phyloP scores from a whole-genome alignment of 2,329 filamentous ascomycete genomes.

The Fonsecaea pugnacius region DNA sequence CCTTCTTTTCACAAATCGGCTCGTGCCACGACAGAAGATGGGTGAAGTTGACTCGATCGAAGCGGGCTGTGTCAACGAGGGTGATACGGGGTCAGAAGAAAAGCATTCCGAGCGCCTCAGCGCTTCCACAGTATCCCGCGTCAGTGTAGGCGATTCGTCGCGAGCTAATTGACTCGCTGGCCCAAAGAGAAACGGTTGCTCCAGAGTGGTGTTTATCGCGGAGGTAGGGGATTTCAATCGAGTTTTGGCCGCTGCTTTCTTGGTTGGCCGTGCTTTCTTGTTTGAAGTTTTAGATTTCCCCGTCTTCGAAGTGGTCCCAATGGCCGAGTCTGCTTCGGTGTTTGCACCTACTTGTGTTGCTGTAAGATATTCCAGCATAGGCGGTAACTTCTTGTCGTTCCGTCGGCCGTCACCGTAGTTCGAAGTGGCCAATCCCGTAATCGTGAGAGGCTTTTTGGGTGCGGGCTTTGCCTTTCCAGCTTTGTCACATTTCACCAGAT shows the following conservation, averaged over 20 bases:
- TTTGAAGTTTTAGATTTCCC: slow-evolving; percentile 24
- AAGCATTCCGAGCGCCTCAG: slow-evolving; percentile 61
- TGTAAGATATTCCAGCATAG: slow-evolving; percentile 56
- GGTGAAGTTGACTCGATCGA: slow-evolving; percentile 36
- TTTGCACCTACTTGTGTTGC: slow-evolving; percentile 34
- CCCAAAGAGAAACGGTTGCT: slow-evolving; percentile 81
- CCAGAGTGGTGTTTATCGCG: slow-evolving; percentile 67
- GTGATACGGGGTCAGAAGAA: slow-evolving; percentile 31
- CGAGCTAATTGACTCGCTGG: slow-evolving; percentile 80
- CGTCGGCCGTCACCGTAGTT: slow-evolving; percentile 60
- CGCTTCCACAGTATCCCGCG: slow-evolving; percentile 66
- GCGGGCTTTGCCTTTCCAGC: slow-evolving; percentile 54
- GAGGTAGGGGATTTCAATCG: slow-evolving; percentile 69
- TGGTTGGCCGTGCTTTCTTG: slow-evolving; percentile 31
- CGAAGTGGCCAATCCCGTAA: slow-evolving; percentile 77
- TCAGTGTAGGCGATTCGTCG: slow-evolving; percentile 70
- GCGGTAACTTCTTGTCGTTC: slow-evolving; percentile 37
- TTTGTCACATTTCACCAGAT: background rate
- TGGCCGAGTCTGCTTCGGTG: background rate
- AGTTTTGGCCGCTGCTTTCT: slow-evolving; percentile 47
- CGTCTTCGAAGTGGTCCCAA: slow-evolving; percentile 17
- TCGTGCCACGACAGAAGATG: slow-evolving; percentile 42
- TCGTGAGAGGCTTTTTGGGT: slow-evolving; percentile 74
- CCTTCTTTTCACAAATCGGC: slow-evolving; percentile 40
- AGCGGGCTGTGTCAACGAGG: slow-evolving; percentile 19